Evolutionary conservation across 805 yeast genomes (phyloP).

Genomic region (Candida anglica): DNA sequence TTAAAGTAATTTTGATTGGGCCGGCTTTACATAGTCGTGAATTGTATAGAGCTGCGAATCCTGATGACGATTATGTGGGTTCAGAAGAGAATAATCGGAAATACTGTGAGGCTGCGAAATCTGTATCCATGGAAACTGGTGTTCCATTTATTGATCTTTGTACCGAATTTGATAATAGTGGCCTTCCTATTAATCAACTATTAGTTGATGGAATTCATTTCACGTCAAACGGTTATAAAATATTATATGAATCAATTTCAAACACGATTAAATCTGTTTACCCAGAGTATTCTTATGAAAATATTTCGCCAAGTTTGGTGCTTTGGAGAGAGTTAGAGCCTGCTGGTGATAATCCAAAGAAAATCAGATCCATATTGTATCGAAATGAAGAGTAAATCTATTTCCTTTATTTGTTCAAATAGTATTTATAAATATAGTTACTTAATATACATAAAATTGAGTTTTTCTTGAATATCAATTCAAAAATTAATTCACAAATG

Average conservation of each 20-base stretch:
- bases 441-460: too few relatives aligned
- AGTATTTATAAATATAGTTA: too few relatives aligned
- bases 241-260: slow-evolving; percentile 32
- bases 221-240: slow-evolving; percentile 48
- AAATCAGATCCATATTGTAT: too few relatives aligned
- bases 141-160: slow-evolving; percentile 61
- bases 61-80: slow-evolving; percentile 23
- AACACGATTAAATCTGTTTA: background rate
- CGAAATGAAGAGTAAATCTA: too few relatives aligned
- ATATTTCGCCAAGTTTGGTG: too few relatives aligned
- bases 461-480: too few relatives aligned
- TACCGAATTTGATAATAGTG: slow-evolving; percentile 32
- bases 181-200: slow-evolving; percentile 31
- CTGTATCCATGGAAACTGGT: slow-evolving; percentile 40
- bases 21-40: slow-evolving; percentile 55
- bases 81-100: slow-evolving; percentile 38
- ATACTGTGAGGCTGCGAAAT: slow-evolving; percentile 50
- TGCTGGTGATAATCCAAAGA: too few relatives aligned
- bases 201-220: slow-evolving; percentile 58
- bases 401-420: too few relatives aligned
- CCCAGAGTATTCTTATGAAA: background rate
- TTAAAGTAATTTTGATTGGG: slow-evolving; percentile 56
- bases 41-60: slow-evolving; percentile 14
- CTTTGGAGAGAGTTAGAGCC: too few relatives aligned
- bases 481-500: too few relatives aligned